Base-by-base conservation (phyloP, 495 filamentous ascomycete species). In the Pseudotulostoma volvatum region DNA sequence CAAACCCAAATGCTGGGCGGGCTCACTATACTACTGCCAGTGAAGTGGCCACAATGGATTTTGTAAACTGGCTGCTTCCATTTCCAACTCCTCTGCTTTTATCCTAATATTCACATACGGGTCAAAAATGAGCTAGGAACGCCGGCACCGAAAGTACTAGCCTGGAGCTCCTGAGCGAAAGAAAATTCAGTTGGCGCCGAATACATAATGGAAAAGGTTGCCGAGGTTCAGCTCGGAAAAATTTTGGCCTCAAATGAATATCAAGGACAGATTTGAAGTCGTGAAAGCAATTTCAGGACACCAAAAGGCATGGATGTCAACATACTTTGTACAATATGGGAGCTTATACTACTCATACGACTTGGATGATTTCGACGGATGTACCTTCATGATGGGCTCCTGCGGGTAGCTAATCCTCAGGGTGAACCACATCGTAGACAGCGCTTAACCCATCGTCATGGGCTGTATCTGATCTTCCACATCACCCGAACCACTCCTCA, bases 21-120 rank as follows among this genome's bases (percentile, higher is more conserved):
- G 38, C 59, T 13, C 45, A 49, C 31, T 54, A 50, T 21, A 53
- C 55, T 1, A 63, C 59, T 32, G 55, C 59, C 30, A 56, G 51
- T 43, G 59, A 63, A 46, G 59, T 63, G 37, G 59, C 57, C 40
- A 63, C 57, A 23, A 59, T 60, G 55, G 55, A 60, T 44, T 63
- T 60, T 52, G 57, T 60, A 47, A 28, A 11, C 23, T 5, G 23
- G 23, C 5, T 28, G 5, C n/a, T n/a, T n/a, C n/a, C n/a, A n/a
- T 28, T 11, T 28, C 23, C 11, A 11, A 28, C 11, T 28, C 23
- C 23, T 31, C 39, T 16, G 39, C 39, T 34, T 30, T 32, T 43
- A 36, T 40, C 37, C 30, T 37, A 44, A 43, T 36, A 16, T 38
- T 19, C 11, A 33, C 19, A 28, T 9, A 14, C 31, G 52, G 47